These are phyloP conservation scores for Heliosperma pusillum DNA, from an alignment of 148 eudicot genomes.

Conservation along the genomic window DNA sequence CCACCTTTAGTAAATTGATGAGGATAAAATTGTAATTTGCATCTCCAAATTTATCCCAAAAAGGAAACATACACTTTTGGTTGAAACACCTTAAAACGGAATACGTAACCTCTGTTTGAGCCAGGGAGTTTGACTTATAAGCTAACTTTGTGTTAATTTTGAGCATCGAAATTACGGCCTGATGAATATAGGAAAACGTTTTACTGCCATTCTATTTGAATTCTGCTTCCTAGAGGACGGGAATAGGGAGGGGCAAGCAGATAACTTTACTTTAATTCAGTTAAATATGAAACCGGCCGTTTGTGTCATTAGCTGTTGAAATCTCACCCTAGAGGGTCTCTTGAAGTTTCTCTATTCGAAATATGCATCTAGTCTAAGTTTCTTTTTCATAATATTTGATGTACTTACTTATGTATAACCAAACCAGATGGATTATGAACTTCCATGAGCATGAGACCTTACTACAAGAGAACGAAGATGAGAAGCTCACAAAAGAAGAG, in stretches of 20 bases:
- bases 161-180: no score
- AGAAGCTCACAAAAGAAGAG: slow-evolving; percentile 92
- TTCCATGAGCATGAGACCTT: slow-evolving; percentile 91
- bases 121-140: no score
- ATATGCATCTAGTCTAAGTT: background rate
- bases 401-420: background rate
- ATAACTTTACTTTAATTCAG: background rate
- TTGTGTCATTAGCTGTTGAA: background rate
- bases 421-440: slow-evolving; percentile 78
- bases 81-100: no score
- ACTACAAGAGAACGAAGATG: slow-evolving; percentile 94
- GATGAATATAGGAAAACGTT: background rate
- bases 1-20: no score
- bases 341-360: background rate
- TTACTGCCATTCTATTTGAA: background rate
- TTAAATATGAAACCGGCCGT: background rate
- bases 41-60: no score
- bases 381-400: background rate
- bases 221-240: background rate
- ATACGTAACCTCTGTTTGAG: no score
- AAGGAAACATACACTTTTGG: no score
- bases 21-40: no score
- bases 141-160: no score
- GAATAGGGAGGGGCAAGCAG: no score
- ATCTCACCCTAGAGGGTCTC: background rate